Conservation (phyloP, 345 rosid genomes). For the Barbarea vulgaris region DNA sequence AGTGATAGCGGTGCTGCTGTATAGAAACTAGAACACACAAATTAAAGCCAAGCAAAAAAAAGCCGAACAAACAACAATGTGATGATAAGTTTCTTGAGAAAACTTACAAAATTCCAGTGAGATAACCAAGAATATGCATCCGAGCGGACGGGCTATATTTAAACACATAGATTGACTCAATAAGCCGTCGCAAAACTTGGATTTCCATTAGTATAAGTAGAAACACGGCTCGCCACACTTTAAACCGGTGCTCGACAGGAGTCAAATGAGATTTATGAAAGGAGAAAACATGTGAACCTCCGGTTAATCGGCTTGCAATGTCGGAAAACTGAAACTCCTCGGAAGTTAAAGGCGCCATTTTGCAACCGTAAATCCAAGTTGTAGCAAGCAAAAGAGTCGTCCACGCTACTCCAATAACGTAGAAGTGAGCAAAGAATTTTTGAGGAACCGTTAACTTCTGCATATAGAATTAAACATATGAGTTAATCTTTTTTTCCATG, state of each 20-base stretch:
- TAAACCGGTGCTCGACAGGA: slow-evolving; percentile 43
- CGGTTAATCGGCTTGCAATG: slow-evolving; percentile 51
- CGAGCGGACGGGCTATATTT: slow-evolving; percentile 67
- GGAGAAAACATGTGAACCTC: slow-evolving; percentile 54
- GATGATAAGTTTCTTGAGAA: neutral
- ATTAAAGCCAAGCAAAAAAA: neutral
- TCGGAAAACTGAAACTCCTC: slow-evolving; percentile 49
- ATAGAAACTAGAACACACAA: slow-evolving; percentile 53
- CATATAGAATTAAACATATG: slow-evolving; percentile 24
- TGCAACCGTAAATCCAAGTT: slow-evolving; percentile 62
- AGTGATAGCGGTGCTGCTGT: slow-evolving; percentile 62
- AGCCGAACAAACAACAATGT: neutral
- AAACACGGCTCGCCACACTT: slow-evolving; percentile 61
- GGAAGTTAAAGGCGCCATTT: slow-evolving; percentile 45
- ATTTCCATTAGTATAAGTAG: slow-evolving; percentile 68
- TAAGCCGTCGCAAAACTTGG: slow-evolving; percentile 70
- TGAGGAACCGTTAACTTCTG: slow-evolving; percentile 78
- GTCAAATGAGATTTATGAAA: slow-evolving; percentile 45
- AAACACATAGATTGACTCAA: slow-evolving; percentile 59
- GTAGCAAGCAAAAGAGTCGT: slow-evolving; percentile 59
- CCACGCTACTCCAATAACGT: slow-evolving; percentile 61
- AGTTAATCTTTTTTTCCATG: neutral
- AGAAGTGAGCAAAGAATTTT: slow-evolving; percentile 69
- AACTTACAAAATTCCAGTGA: slow-evolving; percentile 67
- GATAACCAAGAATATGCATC: slow-evolving; percentile 64